These are phyloP conservation scores for Misopates orontium DNA, from an alignment of 257 asterid species.

Conservation along the genomic window DNA sequence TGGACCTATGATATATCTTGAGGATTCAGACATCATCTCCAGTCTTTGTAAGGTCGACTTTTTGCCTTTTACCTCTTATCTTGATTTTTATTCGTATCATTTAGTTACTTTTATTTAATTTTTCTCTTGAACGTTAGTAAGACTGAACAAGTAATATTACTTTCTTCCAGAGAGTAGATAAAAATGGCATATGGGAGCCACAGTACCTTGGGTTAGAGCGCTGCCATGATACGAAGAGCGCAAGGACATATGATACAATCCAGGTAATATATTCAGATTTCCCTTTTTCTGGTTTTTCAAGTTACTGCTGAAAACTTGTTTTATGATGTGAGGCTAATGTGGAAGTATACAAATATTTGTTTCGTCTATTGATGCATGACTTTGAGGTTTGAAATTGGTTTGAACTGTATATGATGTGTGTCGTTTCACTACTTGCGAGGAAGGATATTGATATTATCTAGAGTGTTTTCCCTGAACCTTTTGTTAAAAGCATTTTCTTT, in stretches of 20 bases:
- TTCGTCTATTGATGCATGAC: background rate
- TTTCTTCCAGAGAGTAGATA: slow-evolving; percentile 78
- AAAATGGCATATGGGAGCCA: slow-evolving; percentile 96
- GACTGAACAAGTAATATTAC: slow-evolving; percentile 14
- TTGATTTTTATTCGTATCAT: slow-evolving; percentile 3
- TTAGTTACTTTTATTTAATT: background rate
- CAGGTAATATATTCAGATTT: slow-evolving; percentile 48
- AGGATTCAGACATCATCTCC: slow-evolving; percentile 77
- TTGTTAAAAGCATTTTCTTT: slow-evolving; percentile 10
- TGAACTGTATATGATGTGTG: too few species aligned
- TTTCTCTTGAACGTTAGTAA: slow-evolving; percentile 8
- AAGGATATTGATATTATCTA: too few species aligned
- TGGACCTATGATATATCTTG: slow-evolving; percentile 97
- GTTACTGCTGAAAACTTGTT: background rate
- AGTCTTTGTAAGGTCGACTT: slow-evolving; percentile 77
- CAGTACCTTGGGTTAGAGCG: slow-evolving; percentile 97
- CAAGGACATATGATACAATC: slow-evolving; percentile 67
- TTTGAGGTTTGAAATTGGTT: background rate
- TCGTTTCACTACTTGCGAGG: too few species aligned
- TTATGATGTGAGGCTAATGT: background rate
- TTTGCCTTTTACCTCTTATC: slow-evolving; percentile 7
- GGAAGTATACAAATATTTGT: background rate
- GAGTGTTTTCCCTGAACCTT: background rate
- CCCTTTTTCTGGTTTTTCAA: background rate
- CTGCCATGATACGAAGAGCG: slow-evolving; percentile 83